These are phyloP conservation scores for Ottelia alismoides DNA, from an alignment of 106 monocot genomes.

Conservation along the genomic window DNA sequence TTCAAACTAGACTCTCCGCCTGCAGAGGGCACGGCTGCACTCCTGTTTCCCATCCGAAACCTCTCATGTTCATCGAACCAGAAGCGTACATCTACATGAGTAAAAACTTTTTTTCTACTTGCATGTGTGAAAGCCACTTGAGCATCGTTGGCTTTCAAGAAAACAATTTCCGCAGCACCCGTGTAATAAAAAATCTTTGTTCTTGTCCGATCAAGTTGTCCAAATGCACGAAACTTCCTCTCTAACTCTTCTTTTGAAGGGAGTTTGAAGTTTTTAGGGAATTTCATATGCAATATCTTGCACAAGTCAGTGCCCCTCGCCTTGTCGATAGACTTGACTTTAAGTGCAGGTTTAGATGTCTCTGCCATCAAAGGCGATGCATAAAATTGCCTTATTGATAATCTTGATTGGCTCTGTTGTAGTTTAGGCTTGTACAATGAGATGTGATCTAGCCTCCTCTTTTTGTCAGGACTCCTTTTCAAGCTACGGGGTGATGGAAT, in stretches of 20 bases:
- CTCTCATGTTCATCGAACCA: slow-evolving; percentile 35
- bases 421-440: slow-evolving; percentile 1
- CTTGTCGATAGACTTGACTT: background rate
- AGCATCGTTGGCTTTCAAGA: slow-evolving; percentile 18
- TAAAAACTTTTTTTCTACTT: slow-evolving; percentile 26
- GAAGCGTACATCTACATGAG: slow-evolving; percentile 23
- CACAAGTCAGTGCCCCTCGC: background rate
- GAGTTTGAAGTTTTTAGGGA: slow-evolving; percentile 27
- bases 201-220: slow-evolving; percentile 28
- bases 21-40: background rate
- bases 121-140: slow-evolving; percentile 21
- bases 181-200: slow-evolving; percentile 39
- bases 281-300: slow-evolving; percentile 40
- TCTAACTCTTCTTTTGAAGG: slow-evolving; percentile 32
- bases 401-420: background rate
- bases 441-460: slow-evolving; percentile 6
- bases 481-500: background rate
- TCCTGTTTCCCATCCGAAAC: background rate
- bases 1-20: slow-evolving; percentile 3
- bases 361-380: slow-evolving; percentile 21
- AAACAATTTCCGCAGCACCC: slow-evolving; percentile 36
- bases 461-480: background rate
- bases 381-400: slow-evolving; percentile 13
- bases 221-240: slow-evolving; percentile 33
- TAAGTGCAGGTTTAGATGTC: background rate